phyloP scores from a whole-genome alignment of 768 basidiomycete genomes.

The Boletus huronensis region DNA sequence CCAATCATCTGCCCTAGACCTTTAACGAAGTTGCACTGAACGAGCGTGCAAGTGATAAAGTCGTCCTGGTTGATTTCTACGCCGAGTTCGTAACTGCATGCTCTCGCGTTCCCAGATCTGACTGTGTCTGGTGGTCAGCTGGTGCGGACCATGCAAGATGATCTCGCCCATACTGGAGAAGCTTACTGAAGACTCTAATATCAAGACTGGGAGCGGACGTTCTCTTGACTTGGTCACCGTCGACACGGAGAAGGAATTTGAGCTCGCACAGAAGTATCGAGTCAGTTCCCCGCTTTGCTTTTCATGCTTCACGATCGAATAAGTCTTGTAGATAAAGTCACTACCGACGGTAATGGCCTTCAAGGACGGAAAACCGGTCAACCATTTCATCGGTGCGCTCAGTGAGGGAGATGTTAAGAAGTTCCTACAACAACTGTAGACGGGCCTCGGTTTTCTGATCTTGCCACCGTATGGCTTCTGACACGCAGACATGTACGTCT shows the following conservation, averaged over 20 bases:
- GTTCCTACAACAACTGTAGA: conserved; percentile 43
- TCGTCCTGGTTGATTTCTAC: conserved; percentile 76
- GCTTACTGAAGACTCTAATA: conserved; percentile 44
- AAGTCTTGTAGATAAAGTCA: conserved; percentile 51
- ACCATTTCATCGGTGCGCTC: conserved; percentile 61
- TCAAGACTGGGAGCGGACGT: conserved; percentile 49
- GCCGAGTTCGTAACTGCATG: conserved; percentile 56
- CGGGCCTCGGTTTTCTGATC: neutral
- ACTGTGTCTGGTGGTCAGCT: conserved; percentile 39
- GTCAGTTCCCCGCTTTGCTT: conserved; percentile 25
- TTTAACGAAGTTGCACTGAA: conserved; percentile 33
- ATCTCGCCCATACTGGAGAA: conserved; percentile 68
- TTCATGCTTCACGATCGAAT: neutral
- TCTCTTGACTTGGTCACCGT: conserved; percentile 72
- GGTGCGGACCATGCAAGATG: conserved; percentile 75
- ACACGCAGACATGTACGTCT: neutral
- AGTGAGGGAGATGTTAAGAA: conserved; percentile 41
- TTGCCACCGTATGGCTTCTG: neutral
- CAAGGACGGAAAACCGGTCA: conserved; percentile 55
- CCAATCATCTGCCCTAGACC: conserved; percentile 26
- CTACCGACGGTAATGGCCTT: conserved; percentile 83
- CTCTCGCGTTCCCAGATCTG: neutral
- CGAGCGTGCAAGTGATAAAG: conserved; percentile 39
- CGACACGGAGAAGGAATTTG: conserved; percentile 52
- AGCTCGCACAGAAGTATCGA: conserved; percentile 49